phyloP scores from a whole-genome alignment of 139 green algal species.

The Chara braunii region DNA sequence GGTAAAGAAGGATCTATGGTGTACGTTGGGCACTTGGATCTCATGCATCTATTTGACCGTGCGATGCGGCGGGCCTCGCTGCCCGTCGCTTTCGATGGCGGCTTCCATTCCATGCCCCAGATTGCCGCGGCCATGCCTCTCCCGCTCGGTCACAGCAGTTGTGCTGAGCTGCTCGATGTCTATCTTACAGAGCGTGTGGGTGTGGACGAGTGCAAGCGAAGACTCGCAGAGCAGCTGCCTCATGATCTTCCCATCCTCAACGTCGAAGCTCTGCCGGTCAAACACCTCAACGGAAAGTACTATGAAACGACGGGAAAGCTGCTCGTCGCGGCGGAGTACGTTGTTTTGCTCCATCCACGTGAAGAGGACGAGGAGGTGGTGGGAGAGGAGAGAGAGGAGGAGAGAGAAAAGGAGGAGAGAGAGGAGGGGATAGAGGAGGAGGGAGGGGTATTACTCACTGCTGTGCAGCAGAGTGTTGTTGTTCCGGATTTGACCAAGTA shows the following conservation, averaged over 20 bases:
- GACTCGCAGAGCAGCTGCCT: not conserved
- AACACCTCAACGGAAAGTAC: slow-evolving; percentile 6
- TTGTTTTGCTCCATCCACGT: not conserved
- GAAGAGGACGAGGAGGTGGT: not conserved
- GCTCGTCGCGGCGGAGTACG: slow-evolving; percentile 19
- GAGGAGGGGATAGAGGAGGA: not conserved
- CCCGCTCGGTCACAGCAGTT: slow-evolving; percentile 51
- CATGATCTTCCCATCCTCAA: not conserved
- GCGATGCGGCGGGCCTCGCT: slow-evolving; percentile 54
- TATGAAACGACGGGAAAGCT: slow-evolving; percentile 14
- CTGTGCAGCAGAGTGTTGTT: too few species aligned
- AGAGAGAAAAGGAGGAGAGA: not conserved
- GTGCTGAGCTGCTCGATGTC: slow-evolving; percentile 38
- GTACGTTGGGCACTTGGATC: slow-evolving; percentile 64
- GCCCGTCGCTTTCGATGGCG: slow-evolving; percentile 30
- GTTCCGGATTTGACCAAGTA: too few species aligned
- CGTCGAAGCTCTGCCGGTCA: slow-evolving; percentile 7
- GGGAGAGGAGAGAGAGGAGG: not conserved
- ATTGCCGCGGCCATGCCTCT: slow-evolving; percentile 43
- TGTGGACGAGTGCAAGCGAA: not conserved
- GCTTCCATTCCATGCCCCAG: slow-evolving; percentile 33
- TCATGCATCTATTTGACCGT: slow-evolving; percentile 54
- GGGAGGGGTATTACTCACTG: too few species aligned
- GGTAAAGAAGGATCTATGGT: slow-evolving; percentile 50
- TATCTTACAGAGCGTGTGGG: not conserved